Conservation (phyloP, 805 yeast genomes). For the Komagataella populi region DNA sequence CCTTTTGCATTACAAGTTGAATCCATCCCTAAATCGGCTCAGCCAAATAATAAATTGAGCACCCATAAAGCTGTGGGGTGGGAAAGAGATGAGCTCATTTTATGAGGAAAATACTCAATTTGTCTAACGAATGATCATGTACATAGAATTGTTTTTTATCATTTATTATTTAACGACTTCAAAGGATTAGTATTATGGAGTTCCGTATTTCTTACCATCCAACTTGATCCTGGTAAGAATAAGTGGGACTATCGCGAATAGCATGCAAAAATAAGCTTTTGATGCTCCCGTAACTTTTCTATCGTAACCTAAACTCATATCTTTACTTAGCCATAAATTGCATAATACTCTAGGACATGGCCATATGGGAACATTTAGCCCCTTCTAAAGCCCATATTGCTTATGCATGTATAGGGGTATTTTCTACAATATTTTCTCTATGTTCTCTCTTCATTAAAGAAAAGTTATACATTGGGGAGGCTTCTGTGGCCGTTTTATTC, state of each 20-base stretch:
- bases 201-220: too few species aligned
- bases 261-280: not conserved
- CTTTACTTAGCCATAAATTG: not conserved
- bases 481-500: conserved; percentile 49
- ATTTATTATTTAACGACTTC: too few species aligned
- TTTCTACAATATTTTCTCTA: conserved; percentile 41
- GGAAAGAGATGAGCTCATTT: conserved; percentile 18
- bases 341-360: not conserved
- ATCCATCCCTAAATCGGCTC: conserved; percentile 7
- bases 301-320: not conserved
- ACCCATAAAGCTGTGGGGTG: conserved; percentile 17
- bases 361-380: conserved; percentile 2
- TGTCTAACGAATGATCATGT: too few species aligned
- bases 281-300: not conserved
- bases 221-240: too few species aligned
- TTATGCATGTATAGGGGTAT: conserved; percentile 50
- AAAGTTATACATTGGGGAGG: conserved; percentile 48
- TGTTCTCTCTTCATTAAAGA: conserved; percentile 48
- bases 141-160: too few species aligned
- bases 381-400: conserved; percentile 19
- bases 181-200: too few species aligned
- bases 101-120: conserved; percentile 2
- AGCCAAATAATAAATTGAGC: conserved; percentile 14
- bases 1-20: conserved; percentile 43
- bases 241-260: not conserved